Evolutionary conservation across 805 yeast genomes (phyloP).

Genomic region (Peterozyma xylosa): DNA sequence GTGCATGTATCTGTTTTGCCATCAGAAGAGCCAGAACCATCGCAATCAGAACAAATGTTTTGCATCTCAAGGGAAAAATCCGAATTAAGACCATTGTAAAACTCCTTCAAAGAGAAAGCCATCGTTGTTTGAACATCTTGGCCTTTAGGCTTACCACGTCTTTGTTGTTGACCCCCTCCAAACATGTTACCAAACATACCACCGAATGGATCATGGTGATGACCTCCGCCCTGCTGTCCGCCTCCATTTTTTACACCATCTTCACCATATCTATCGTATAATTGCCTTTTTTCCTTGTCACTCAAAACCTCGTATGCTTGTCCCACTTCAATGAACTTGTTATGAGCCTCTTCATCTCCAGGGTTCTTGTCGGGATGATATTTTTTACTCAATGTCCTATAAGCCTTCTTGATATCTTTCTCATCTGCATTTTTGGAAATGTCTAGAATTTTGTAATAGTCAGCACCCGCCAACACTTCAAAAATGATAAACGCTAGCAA

Average conservation of each 20-base stretch:
- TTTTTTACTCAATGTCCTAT: constrained; percentile 71
- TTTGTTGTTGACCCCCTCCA: constrained; percentile 32
- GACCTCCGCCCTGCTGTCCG: constrained; percentile 28
- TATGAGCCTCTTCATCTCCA: constrained; percentile 74
- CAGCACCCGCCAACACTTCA: constrained; percentile 25
- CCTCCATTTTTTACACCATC: constrained; percentile 65
- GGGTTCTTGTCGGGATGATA: constrained; percentile 95
- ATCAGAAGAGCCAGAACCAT: constrained; percentile 82
- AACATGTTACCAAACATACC: constrained; percentile 64
- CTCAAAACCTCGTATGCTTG: constrained; percentile 86
- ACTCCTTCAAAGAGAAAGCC: constrained; percentile 52
- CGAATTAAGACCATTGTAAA: constrained; percentile 59
- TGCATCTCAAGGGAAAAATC: constrained; percentile 63
- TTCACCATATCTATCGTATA: constrained; percentile 73
- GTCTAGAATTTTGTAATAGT: constrained; percentile 50
- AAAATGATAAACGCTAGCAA: constrained; percentile 4
- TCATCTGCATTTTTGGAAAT: constrained; percentile 63
- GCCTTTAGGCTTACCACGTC: constrained; percentile 47
- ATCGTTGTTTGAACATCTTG: constrained; percentile 52
- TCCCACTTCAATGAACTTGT: constrained; percentile 82
- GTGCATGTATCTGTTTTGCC: constrained; percentile 60
- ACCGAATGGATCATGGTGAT: constrained; percentile 25
- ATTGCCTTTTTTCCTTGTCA: constrained; percentile 58
- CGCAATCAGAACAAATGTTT: constrained; percentile 69
- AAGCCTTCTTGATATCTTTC: constrained; percentile 78